These are phyloP conservation scores for Suhomyces terraborum DNA, from an alignment of 1,139 yeast genomes.

Conservation along the genomic window DNA sequence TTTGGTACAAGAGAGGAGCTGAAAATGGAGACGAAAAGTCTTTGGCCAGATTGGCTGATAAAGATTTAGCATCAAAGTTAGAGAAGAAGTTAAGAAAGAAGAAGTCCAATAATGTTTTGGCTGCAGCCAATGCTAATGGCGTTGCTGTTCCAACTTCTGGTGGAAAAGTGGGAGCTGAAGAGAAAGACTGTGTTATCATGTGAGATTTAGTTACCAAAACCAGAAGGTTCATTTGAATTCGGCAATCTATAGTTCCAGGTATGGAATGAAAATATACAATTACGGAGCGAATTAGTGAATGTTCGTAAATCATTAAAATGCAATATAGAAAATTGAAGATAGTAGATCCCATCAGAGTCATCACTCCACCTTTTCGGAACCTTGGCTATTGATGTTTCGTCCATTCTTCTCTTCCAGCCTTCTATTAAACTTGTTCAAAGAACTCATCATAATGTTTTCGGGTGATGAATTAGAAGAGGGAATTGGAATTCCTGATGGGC, in stretches of 20 bases:
- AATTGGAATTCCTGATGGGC: neutral
- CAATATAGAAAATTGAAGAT: neutral
- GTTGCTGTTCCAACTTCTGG: conserved; percentile 7
- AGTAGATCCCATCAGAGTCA: no score
- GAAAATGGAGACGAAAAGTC: conserved; percentile 74
- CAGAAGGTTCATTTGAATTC: no score
- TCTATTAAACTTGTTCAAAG: conserved; percentile 19
- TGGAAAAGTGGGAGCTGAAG: conserved; percentile 28
- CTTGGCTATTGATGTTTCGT: conserved; percentile 29
- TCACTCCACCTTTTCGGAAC: conserved; percentile 32
- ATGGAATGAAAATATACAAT: no score
- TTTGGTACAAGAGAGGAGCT: conserved; percentile 79
- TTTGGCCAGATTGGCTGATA: conserved; percentile 37
- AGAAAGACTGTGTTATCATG: conserved; percentile 49
- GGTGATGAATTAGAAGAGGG: conserved; percentile 3
- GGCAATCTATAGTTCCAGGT: no score
- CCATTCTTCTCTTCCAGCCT: conserved; percentile 16
- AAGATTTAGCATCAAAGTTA: conserved; percentile 33
- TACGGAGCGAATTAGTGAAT: no score
- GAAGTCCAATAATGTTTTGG: conserved; percentile 13
- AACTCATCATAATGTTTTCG: conserved; percentile 6
- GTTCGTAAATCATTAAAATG: conserved; percentile 1
- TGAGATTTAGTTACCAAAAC: conserved; percentile 15
- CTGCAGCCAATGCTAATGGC: conserved; percentile 13
- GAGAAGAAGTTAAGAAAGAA: conserved; percentile 34